Evolutionary conservation across 1,139 yeast genomes (phyloP).

Genomic region (Keqinozyma sinolaborantium): DNA sequence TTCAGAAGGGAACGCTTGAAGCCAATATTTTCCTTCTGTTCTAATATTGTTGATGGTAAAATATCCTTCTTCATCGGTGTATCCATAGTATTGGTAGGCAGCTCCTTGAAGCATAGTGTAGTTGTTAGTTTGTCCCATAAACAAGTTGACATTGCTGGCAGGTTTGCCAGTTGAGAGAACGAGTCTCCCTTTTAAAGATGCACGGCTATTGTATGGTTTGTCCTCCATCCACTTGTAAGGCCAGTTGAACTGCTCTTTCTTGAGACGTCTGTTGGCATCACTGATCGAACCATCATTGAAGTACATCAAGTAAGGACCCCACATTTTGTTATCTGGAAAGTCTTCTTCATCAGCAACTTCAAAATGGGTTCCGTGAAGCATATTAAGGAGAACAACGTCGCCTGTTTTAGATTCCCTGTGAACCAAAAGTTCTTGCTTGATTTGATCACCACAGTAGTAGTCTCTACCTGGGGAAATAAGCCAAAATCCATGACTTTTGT

Average conservation of each 20-base stretch:
- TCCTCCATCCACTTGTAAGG: conserved; percentile 8
- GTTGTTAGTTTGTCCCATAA: conserved; percentile 6
- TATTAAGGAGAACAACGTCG: conserved; percentile 10
- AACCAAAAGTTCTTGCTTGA: conserved; percentile 9
- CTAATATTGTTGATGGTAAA: conserved; percentile 7
- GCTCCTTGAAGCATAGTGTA: conserved; percentile 12
- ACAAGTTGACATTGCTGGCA: conserved; percentile 8
- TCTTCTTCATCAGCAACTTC: conserved; percentile 5
- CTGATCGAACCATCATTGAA: conserved; percentile 11
- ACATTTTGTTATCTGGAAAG: conserved; percentile 6
- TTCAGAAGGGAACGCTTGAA: conserved; percentile 8
- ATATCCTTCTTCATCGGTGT: conserved; percentile 11
- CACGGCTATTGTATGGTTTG: conserved; percentile 4
- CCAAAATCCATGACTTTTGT: conserved; percentile 8
- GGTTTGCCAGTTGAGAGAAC: conserved; percentile 6
- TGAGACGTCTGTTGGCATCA: conserved; percentile 9
- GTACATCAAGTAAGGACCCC: conserved; percentile 10
- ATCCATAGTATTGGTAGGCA: conserved; percentile 8
- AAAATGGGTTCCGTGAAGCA: conserved; percentile 12
- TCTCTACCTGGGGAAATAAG: conserved; percentile 10
- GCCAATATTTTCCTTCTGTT: conserved; percentile 4
- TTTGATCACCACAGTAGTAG: conserved; percentile 9
- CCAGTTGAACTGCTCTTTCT: conserved; percentile 8
- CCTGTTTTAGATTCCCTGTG: conserved; percentile 10
- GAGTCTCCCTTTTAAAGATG: conserved; percentile 6